phyloP scores from a whole-genome alignment of 176 grass and related monocot genomes.

The Tillandsia leiboldiana region DNA sequence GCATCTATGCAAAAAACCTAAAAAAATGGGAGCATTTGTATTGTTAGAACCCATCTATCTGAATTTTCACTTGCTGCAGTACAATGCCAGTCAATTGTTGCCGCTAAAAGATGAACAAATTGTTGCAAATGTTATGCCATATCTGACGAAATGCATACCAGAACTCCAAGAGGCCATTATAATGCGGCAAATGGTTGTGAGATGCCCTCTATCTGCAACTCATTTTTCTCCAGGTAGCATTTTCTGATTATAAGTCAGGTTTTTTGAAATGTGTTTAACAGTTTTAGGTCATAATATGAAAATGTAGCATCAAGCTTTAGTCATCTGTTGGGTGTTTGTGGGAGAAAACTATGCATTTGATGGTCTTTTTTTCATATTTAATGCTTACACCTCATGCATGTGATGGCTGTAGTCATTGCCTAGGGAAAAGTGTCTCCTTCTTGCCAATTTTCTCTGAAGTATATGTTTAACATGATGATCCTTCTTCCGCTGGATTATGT shows the following conservation, averaged over 20 bases:
- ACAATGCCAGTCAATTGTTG: slow-evolving; percentile 48
- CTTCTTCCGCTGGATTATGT: too few species aligned
- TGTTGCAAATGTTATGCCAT: slow-evolving; percentile 34
- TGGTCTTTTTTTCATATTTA: background rate
- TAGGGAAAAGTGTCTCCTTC: background rate
- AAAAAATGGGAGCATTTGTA: too few species aligned
- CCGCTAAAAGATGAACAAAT: slow-evolving; percentile 55
- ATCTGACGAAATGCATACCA: slow-evolving; percentile 49
- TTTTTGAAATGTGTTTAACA: background rate
- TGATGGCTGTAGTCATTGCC: background rate
- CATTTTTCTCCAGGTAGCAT: slow-evolving; percentile 68
- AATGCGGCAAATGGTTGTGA: slow-evolving; percentile 36
- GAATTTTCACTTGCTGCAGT: slow-evolving; percentile 24
- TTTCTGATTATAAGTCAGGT: background rate
- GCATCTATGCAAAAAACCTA: too few species aligned
- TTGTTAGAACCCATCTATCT: too few species aligned
- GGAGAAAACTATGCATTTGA: background rate
- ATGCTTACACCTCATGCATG: background rate
- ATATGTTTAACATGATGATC: too few species aligned
- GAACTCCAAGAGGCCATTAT: slow-evolving; percentile 66
- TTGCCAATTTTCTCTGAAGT: background rate
- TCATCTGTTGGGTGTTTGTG: background rate
- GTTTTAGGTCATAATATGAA: background rate
- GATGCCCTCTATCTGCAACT: slow-evolving; percentile 48
- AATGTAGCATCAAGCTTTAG: background rate